Evolutionary conservation across 805 yeast species (phyloP), one percentile per base, ranked within the genome.

Genomic region (Candida quercuum): DNA sequence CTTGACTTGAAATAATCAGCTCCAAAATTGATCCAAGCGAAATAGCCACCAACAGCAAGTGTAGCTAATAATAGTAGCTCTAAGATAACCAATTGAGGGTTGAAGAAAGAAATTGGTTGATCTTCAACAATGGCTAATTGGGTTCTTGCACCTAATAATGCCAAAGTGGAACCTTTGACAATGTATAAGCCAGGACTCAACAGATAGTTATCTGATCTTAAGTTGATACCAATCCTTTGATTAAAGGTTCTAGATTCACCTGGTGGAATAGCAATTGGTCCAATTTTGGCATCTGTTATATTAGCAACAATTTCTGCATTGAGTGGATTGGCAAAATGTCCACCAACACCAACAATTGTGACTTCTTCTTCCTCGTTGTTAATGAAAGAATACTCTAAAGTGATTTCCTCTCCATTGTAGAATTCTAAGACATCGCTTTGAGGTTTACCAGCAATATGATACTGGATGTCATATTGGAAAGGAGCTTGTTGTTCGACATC

Each of bases 51-150:
- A 29, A 64, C 72, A 36, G 65, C 78, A 21, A 79, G 37, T 15
- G 79, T 57, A 17, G 62, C 70, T 3, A 66, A 48, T 40, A 86
- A 61, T 19, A 84, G 47, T 13, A 76, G 36, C 55, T 78, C 82
- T 46, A 83, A 72, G 25, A 83, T 57, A 41, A 86, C 54, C 52
- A 87, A 72, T 60, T 80, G 78, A 12, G 89, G 93, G 56, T 84
- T 76, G 62, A 81, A 78, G 37, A 80, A 46, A 1, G 94, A 81
- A 49, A 88, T 65, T 39, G 80, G 72, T 26, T 72, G 73, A 50
- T 87, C 95, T 10, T 60, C 60, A 39, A 88, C 73, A 17, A 66
- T 57, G 32, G 84, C 63, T 41, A 79, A 61, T 51, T 76, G 79
- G 35, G 77, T 72, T 51, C 73, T 67, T 20, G 82, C 71, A 36